Evolutionary conservation across 2,329 filamentous ascomycete genomes (phyloP).

Genomic region (Talaromyces sp.): DNA sequence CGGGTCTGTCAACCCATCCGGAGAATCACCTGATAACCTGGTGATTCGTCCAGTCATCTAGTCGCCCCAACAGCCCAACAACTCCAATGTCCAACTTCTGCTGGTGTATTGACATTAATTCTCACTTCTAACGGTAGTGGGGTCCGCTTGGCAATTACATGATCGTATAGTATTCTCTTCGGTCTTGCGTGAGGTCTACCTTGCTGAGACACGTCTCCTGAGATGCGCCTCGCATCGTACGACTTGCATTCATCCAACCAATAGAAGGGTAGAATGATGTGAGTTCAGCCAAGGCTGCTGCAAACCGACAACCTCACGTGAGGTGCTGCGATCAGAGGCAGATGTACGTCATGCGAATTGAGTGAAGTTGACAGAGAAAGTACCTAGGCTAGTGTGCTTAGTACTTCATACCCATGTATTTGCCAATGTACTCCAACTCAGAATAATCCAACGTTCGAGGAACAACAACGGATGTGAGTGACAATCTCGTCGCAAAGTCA

Average conservation of each 20-base stretch:
- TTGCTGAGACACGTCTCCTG: background rate
- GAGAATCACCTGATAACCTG: conserved; percentile 8
- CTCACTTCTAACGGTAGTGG: background rate
- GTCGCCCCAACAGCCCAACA: too few species aligned
- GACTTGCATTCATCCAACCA: background rate
- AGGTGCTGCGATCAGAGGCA: background rate
- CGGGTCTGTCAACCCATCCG: background rate
- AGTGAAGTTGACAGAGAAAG: too few species aligned
- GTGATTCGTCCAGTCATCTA: background rate
- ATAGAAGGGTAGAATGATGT: background rate
- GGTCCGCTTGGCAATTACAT: background rate
- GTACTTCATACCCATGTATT: too few species aligned
- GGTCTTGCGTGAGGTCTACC: background rate
- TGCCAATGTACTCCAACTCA: background rate
- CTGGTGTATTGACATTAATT: background rate
- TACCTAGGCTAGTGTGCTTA: too few species aligned
- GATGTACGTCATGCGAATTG: too few species aligned
- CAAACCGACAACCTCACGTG: background rate
- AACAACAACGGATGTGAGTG: background rate
- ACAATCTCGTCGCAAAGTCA: background rate
- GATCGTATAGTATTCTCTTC: background rate
- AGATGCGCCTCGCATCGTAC: conserved; percentile 1
- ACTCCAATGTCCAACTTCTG: background rate
- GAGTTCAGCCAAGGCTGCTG: background rate
- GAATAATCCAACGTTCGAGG: background rate